Evolutionary conservation across 306 rosid species (phyloP), one percentile per base, ranked within the genome.

Genomic region (Glycyrrhiza uralensis): DNA sequence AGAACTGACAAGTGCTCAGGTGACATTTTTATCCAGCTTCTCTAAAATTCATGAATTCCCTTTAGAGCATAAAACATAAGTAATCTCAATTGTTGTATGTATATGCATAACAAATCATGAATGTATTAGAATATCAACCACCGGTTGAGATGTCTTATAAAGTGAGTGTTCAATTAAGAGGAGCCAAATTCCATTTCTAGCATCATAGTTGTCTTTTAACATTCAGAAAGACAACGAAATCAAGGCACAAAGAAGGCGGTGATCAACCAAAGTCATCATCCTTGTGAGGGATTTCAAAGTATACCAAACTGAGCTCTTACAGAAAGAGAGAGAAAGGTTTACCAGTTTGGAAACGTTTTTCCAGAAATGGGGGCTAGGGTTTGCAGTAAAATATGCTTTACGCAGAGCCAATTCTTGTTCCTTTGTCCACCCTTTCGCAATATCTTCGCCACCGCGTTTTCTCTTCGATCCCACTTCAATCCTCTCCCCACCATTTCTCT

Each of bases 291-390:
- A n/a, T n/a, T n/a, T n/a, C n/a, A n/a, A n/a, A n/a, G n/a, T n/a
- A n/a, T n/a, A n/a, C n/a, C n/a, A n/a, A n/a, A n/a, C n/a, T 29
- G 5, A 11, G 1, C 35, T 33, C 45, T 18, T 12, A 6, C 7
- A 4, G 1, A 46, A 3, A 66, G 11, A 65, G 18, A 64, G 5
- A 1, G 46, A 52, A 8, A 57, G 8, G 1, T 14, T 23, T 89
- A 93, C 98, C 97, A 86, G 67, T 61, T 81, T 85, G 4, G 96
- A 80, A 65, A 93, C 97, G 49, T 86, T 87, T 88, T 90, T 93
- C 98, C 98, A 93, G 86, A 93, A 93, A 65, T 82, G 74, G 11
- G 98, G 96, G 6, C 91, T 87, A 3, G 97, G 98, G 77, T 82
- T 91, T 22, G 87, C 84, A 36, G 76, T 59, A 20, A 84, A 45